A percentile compares a stretch with the other conserved stretches of the same genome.
phyloP scores from a whole-genome alignment of 1,139 yeast species.

The Candida anutae region DNA sequence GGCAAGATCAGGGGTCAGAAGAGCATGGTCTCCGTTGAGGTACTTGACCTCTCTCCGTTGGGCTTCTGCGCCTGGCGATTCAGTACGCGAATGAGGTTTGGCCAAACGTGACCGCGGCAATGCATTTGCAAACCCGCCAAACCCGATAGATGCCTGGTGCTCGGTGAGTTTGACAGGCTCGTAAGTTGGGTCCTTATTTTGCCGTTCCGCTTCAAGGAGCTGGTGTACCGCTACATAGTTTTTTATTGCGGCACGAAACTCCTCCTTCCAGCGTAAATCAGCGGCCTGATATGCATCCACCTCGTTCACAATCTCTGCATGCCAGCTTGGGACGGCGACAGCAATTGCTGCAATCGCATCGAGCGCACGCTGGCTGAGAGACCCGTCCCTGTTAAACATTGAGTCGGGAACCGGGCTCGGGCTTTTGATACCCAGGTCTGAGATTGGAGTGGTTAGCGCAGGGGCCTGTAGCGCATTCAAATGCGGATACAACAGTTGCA shows the following conservation, averaged over 20 bases:
- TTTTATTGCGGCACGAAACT: conserved; percentile 24
- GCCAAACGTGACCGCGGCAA: conserved; percentile 18
- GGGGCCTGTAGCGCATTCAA: conserved; percentile 7
- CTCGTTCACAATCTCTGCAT: conserved; percentile 24
- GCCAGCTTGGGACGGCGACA: conserved; percentile 29
- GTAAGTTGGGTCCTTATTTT: conserved; percentile 19
- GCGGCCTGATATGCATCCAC: conserved; percentile 19
- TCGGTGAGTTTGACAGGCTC: conserved; percentile 29
- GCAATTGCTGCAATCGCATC: conserved; percentile 21
- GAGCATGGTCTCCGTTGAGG: conserved; percentile 8
- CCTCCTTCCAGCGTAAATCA: conserved; percentile 28
- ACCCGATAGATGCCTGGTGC: conserved; percentile 33
- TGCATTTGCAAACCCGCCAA: conserved; percentile 34
- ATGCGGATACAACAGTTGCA: conserved; percentile 23
- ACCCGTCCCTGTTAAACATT: conserved; percentile 26
- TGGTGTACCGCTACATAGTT: conserved; percentile 25
- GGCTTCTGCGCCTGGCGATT: conserved; percentile 11
- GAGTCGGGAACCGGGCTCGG: conserved; percentile 4
- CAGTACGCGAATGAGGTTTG: conserved; percentile 7
- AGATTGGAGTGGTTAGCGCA: neutral
- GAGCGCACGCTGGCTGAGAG: conserved; percentile 19
- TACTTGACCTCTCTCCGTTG: neutral
- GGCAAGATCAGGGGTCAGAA: neutral
- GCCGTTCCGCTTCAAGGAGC: conserved; percentile 24
- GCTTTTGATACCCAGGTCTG: conserved; percentile 2